Evolutionary conservation across 2,329 filamentous ascomycete genomes (phyloP), one percentile per base, ranked within the genome.

Genomic region (Epichloe elymi): DNA sequence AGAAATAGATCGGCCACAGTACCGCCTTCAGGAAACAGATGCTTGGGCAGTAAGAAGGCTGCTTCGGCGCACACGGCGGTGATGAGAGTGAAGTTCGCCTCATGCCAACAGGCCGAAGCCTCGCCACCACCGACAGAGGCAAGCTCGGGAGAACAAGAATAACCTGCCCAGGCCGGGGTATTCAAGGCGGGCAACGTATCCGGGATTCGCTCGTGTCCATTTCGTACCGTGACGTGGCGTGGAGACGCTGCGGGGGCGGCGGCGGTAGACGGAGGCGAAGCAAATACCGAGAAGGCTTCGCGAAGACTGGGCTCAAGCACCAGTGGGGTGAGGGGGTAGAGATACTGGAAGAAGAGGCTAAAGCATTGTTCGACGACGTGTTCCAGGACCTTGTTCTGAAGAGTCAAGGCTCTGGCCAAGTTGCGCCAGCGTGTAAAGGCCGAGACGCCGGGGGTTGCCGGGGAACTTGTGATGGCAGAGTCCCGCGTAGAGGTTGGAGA

Each of bases 41-140:
- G 59, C 11, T 63, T 65, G 0, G 69, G 68, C 0, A 71, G 54
- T 23, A 71, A 53, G 48, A 70, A 71, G 1, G 66, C 67, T 0
- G 67, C 64, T 42, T 71, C 65, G 1, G 70, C 68, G 12, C 69
- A 71, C 1, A 71, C 63, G n/a, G 70, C 70, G 0, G 69, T 71
- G 43, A 73, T 64, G 14, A 73, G 54, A 0, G 69, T 68, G 44
- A 71, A 71, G 0, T 63, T 62, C 2, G 67, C 61, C 47, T 71
- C 67, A 0, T 62, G 62, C 64, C 65, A 67, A 7, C 59, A 56
- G 47, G 45, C 46, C 14, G 41, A 37, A 5, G 40, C 17, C 36
- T 53, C 53, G 47, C 45, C 43, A 12, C 35, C 20, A 20, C 37
- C 20, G 17, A 19, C 33, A 15, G 47, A 20, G 17, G 26, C 20